Conservation (phyloP, 805 yeast species). For the Teunomyces barrocoloradensis region DNA sequence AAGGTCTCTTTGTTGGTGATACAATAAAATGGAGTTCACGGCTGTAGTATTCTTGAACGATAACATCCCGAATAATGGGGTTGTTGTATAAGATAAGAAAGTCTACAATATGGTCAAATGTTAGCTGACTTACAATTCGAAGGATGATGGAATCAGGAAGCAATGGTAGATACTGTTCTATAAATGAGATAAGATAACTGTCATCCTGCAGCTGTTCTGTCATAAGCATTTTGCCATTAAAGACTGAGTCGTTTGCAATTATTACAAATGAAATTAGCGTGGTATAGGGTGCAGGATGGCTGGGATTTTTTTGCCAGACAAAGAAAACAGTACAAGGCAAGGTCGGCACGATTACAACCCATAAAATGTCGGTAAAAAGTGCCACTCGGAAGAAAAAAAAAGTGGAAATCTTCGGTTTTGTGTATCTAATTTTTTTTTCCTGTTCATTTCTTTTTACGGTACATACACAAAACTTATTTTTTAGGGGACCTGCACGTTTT, state of each 20-base stretch:
- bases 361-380: no score
- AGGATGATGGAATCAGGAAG: constrained; percentile 24
- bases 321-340: no score
- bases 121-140: constrained; percentile 16
- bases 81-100: constrained; percentile 18
- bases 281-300: background rate
- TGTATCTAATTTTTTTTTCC: no score
- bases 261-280: background rate
- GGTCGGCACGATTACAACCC: no score
- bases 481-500: no score
- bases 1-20: constrained; percentile 28
- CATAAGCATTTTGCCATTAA: background rate
- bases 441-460: no score
- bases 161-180: constrained; percentile 10
- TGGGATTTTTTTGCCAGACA: background rate
- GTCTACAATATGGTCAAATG: constrained; percentile 21
- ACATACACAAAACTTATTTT: no score
- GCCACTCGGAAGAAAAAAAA: no score
- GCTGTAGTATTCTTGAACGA: constrained; percentile 25
- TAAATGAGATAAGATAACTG: constrained; percentile 5
- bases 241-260: background rate
- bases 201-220: constrained; percentile 2
- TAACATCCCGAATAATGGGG: constrained; percentile 16
- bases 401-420: no score
- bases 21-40: constrained; percentile 34